These are phyloP conservation scores for Blastomyces parvus DNA, from an alignment of 2,329 filamentous ascomycete species.

Conservation along the genomic window DNA sequence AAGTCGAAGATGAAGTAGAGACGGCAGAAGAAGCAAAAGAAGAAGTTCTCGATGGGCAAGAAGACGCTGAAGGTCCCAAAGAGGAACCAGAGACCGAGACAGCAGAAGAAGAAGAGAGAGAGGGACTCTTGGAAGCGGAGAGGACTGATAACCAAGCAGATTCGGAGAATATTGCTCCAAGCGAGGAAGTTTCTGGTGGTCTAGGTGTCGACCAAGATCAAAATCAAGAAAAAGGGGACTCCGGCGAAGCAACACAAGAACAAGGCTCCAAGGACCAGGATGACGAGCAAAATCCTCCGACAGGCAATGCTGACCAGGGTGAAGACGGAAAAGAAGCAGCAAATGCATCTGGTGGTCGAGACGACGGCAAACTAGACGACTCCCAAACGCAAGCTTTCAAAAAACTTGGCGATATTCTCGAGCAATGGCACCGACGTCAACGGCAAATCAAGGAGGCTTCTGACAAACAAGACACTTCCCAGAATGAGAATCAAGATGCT, in stretches of 20 bases:
- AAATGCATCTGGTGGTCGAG: slow-evolving; percentile 27
- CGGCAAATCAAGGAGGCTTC: slow-evolving; percentile 62
- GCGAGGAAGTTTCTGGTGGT: slow-evolving; percentile 33
- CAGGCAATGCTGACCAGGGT: slow-evolving; percentile 32
- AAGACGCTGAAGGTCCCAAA: slow-evolving; percentile 29
- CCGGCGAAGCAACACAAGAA: slow-evolving; percentile 35
- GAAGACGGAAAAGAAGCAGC: slow-evolving; percentile 20
- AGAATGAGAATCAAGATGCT: slow-evolving; percentile 50
- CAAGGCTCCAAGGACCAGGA: slow-evolving; percentile 38
- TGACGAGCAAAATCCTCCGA: slow-evolving; percentile 39
- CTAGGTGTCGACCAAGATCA: slow-evolving; percentile 33
- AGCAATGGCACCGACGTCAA: slow-evolving; percentile 85
- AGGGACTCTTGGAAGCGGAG: slow-evolving; percentile 38
- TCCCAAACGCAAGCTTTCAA: slow-evolving; percentile 66
- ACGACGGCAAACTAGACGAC: slow-evolving; percentile 29
- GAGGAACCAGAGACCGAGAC: slow-evolving; percentile 24
- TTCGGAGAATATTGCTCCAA: slow-evolving; percentile 44
- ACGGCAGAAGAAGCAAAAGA: slow-evolving; percentile 25
- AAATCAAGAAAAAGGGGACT: slow-evolving; percentile 39
- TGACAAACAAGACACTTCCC: slow-evolving; percentile 44
- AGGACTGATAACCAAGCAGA: slow-evolving; percentile 44
- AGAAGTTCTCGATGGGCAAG: slow-evolving; percentile 38
- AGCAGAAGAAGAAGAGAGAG: slow-evolving; percentile 41
- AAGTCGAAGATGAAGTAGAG: slow-evolving; percentile 31
- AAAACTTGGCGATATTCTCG: slow-evolving; percentile 84